Percentiles rank a stretch among this genome's conserved stretches.
Conservation (phyloP, 169 alveolate genomes). For the Cardiosporidium cionae region DNA sequence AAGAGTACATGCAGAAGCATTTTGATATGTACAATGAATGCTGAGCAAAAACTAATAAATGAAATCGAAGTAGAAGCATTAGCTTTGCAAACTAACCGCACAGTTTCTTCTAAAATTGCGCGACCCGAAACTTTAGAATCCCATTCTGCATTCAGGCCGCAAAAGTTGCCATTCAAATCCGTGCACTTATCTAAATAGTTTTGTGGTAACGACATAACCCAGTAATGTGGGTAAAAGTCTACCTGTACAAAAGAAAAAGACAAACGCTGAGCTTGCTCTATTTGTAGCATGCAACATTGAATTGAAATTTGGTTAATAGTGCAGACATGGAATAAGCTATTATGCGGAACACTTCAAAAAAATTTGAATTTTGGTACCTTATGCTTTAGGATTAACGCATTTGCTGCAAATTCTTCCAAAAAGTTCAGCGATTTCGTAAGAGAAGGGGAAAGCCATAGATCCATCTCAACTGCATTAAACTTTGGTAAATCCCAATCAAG, state of each 20-base stretch:
- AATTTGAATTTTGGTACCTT: conserved; percentile 1
- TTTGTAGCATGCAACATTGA: too few relatives aligned
- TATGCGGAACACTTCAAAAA: too few relatives aligned
- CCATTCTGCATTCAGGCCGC: conserved; percentile 13
- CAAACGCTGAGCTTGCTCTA: not conserved
- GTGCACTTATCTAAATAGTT: conserved; percentile 9
- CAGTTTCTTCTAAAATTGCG: conserved; percentile 3
- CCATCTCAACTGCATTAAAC: not conserved
- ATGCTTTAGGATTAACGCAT: conserved; percentile 7
- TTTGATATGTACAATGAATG: not conserved
- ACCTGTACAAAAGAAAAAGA: not conserved
- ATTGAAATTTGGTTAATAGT: too few relatives aligned
- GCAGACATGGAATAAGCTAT: too few relatives aligned
- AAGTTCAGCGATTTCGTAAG: not conserved
- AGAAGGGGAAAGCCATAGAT: conserved; percentile 10
- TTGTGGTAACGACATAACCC: conserved; percentile 10
- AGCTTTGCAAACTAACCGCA: conserved; percentile 4
- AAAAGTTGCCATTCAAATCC: conserved; percentile 1
- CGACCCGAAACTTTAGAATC: conserved; percentile 4
- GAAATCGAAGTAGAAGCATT: not conserved
- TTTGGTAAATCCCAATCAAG: conserved; percentile 16
- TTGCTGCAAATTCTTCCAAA: conserved; percentile 1
- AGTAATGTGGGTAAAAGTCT: conserved; percentile 18
- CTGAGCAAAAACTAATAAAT: not conserved
- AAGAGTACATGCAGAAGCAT: not conserved